Conservation (phyloP, 257 asterid species). For the Solanum megistacrolobum region DNA sequence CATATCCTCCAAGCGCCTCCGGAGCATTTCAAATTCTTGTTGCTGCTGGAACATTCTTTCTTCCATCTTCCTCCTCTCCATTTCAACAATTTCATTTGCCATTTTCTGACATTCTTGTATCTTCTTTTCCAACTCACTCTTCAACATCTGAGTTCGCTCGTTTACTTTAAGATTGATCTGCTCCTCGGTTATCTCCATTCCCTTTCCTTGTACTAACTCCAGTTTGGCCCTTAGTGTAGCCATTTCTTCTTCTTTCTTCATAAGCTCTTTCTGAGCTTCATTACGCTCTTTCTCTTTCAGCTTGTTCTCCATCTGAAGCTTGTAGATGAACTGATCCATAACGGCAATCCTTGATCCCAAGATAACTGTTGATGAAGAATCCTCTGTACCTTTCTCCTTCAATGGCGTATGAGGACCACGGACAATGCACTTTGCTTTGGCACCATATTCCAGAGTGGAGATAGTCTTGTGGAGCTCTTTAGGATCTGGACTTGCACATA, state of each 20-base stretch:
- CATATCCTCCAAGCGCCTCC: slow-evolving; percentile 65
- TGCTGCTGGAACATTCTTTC: slow-evolving; percentile 47
- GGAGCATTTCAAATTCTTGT: slow-evolving; percentile 57
- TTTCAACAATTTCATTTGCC: slow-evolving; percentile 58
- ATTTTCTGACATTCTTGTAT: slow-evolving; percentile 55
- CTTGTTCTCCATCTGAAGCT: slow-evolving; percentile 72
- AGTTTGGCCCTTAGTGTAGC: slow-evolving; percentile 48
- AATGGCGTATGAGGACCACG: slow-evolving; percentile 71
- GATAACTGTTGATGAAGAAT: slow-evolving; percentile 60
- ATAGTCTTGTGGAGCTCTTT: slow-evolving; percentile 88
- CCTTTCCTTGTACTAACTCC: slow-evolving; percentile 30
- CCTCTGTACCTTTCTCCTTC: slow-evolving; percentile 65
- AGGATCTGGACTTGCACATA: slow-evolving; percentile 93
- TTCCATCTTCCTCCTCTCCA: slow-evolving; percentile 77
- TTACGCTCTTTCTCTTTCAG: slow-evolving; percentile 49
- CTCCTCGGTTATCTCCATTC: slow-evolving; percentile 26
- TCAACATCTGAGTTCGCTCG: slow-evolving; percentile 40
- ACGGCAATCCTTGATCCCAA: slow-evolving; percentile 75
- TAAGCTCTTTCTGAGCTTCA: slow-evolving; percentile 57
- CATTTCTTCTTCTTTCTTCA: slow-evolving; percentile 58
- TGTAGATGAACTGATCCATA: slow-evolving; percentile 71
- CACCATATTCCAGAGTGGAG: slow-evolving; percentile 89
- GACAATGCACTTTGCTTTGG: slow-evolving; percentile 89
- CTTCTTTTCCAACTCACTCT: slow-evolving; percentile 47
- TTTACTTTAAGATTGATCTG: slow-evolving; percentile 50